These are phyloP conservation scores for Aspergillus pseudoterreus DNA, from an alignment of 2,329 filamentous ascomycete species.

Conservation along the genomic window DNA sequence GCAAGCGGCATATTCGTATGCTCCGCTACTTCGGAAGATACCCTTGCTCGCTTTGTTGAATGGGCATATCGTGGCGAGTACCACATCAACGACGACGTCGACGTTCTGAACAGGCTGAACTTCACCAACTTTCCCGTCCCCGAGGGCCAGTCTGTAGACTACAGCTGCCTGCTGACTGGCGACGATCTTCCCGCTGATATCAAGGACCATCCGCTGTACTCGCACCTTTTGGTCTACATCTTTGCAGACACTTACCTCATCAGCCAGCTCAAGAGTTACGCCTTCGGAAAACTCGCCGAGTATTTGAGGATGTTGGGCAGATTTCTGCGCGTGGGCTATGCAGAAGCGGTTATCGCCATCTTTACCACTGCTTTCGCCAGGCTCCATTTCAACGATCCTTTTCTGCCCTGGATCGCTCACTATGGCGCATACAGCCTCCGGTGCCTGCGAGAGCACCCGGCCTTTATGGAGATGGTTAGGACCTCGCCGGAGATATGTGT, in stretches of 20 bases:
- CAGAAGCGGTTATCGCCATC: neutral
- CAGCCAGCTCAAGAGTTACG: conserved; percentile 2
- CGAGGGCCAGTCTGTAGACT: neutral
- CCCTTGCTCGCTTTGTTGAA: conserved; percentile 7
- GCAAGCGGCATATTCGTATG: neutral
- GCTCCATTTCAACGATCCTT: neutral
- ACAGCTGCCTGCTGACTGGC: neutral
- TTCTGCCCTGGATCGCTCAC: neutral
- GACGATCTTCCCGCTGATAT: neutral
- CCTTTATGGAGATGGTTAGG: neutral
- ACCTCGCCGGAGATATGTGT: neutral
- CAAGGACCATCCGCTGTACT: conserved; percentile 2
- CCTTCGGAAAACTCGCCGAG: conserved; percentile 4
- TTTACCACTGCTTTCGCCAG: neutral
- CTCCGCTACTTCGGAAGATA: conserved; percentile 3
- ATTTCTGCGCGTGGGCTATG: neutral
- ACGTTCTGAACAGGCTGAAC: neutral
- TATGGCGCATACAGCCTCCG: neutral
- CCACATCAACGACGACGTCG: neutral
- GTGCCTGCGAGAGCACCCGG: neutral
- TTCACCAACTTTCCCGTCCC: neutral
- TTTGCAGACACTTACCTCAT: conserved; percentile 9
- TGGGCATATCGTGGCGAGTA: conserved; percentile 10
- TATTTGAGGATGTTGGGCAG: neutral
- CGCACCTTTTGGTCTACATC: conserved; percentile 7